These are phyloP conservation scores for Phytopythium aichiense DNA, from an alignment of 352 stramenopile genomes.

Conservation along the genomic window DNA sequence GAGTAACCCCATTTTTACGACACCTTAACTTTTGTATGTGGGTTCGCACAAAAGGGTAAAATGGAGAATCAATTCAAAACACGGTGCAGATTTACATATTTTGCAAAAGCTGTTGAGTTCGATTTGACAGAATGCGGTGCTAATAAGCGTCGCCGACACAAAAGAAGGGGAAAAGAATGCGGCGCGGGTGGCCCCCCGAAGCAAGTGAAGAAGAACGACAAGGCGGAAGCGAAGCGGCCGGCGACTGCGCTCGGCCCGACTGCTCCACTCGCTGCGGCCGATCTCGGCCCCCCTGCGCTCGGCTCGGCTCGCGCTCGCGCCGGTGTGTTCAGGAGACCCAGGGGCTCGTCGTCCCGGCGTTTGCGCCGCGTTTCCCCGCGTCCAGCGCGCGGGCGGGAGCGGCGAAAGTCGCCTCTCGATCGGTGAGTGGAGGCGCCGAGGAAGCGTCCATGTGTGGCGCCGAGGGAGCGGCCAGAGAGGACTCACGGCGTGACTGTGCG, in stretches of 20 bases:
- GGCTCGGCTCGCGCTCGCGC: not conserved
- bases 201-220: slow-evolving; percentile 10
- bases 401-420: not conserved
- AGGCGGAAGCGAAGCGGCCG: slow-evolving; percentile 1
- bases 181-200: slow-evolving; percentile 6
- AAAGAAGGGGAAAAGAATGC: slow-evolving; percentile 5
- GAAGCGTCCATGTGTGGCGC: not conserved
- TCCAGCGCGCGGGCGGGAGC: not conserved
- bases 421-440: not conserved
- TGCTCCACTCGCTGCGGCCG: not conserved
- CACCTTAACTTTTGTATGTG: no score
- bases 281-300: no score
- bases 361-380: not conserved
- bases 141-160: no score
- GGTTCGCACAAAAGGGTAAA: no score
- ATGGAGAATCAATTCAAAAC: no score
- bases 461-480: not conserved
- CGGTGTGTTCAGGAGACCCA: not conserved
- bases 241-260: not conserved
- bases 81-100: no score
- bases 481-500: not conserved
- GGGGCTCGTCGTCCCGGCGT: not conserved
- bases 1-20: no score
- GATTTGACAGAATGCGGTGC: no score
- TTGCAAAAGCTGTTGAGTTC: no score